Evolutionary conservation across 2,329 filamentous ascomycete species (phyloP).

Genomic region (Mariannaea elegans): DNA sequence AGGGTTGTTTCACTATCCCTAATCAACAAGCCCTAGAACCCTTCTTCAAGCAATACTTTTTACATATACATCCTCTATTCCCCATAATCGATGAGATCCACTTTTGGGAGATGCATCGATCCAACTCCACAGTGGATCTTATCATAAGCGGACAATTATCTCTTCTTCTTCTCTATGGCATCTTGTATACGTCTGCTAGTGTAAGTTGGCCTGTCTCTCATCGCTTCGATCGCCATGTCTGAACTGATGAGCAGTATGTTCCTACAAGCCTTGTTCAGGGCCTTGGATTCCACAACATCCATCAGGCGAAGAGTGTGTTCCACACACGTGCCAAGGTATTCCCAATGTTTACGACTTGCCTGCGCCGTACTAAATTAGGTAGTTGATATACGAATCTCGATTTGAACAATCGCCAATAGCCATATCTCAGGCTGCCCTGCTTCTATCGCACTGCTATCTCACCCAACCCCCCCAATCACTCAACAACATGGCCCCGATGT

Average conservation of each 20-base stretch:
- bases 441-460: conserved; percentile 14
- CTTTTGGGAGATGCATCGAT: conserved; percentile 12
- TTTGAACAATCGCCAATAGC: conserved; percentile 8
- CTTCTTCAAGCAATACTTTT: conserved; percentile 12
- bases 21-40: not conserved
- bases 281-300: conserved; percentile 12
- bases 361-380: not conserved
- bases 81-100: conserved; percentile 11
- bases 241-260: conserved; percentile 6
- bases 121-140: conserved; percentile 2
- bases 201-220: not conserved
- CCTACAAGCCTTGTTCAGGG: conserved; percentile 11
- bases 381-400: conserved; percentile 1
- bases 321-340: conserved; percentile 14
- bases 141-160: conserved; percentile 9
- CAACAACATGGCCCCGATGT: conserved; percentile 3
- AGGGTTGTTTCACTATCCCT: conserved; percentile 15
- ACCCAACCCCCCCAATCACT: conserved; percentile 3
- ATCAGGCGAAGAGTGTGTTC: conserved; percentile 14
- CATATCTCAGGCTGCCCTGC: conserved; percentile 6
- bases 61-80: conserved; percentile 13
- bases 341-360: not conserved
- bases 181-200: conserved; percentile 18
- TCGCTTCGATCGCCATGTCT: not conserved
- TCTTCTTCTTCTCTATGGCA: conserved; percentile 13